These are phyloP conservation scores for Trichophyton rubrum DNA, from an alignment of 2,329 filamentous ascomycete genomes.

Conservation along the genomic window DNA sequence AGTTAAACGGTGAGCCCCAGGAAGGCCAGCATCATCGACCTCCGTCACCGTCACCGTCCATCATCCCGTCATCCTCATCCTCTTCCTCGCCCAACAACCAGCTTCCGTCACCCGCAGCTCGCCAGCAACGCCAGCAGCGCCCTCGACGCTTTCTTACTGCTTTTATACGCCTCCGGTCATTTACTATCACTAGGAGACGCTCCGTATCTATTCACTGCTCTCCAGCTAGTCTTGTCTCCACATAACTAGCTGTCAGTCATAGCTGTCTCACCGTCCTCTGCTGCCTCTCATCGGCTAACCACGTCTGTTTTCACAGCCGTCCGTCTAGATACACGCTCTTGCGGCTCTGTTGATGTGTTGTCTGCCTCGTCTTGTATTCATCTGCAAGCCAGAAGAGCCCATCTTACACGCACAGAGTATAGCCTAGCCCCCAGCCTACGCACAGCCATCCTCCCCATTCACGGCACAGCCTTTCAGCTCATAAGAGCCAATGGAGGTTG, in stretches of 20 bases:
- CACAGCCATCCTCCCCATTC: not conserved
- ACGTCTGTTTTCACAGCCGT: not conserved
- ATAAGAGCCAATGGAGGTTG: conserved; percentile 11
- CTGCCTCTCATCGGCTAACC: not conserved
- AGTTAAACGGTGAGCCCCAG: not conserved
- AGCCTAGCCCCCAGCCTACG: not conserved
- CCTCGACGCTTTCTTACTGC: too few relatives aligned
- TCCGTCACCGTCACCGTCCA: not conserved
- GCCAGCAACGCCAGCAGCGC: not conserved
- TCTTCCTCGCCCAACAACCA: not conserved
- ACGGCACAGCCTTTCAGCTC: not conserved
- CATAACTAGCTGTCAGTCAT: not conserved
- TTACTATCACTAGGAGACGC: too few relatives aligned
- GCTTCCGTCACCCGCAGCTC: too few relatives aligned
- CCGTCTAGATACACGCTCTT: not conserved
- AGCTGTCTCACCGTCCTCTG: not conserved
- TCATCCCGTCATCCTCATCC: not conserved
- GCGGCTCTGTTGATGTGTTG: conserved; percentile 1
- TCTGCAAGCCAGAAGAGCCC: not conserved
- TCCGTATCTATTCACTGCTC: not conserved
- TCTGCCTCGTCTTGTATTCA: not conserved
- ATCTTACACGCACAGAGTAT: not conserved
- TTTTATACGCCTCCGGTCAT: too few relatives aligned
- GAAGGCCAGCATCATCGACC: not conserved
- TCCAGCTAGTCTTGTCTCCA: not conserved